phyloP scores from a whole-genome alignment of 2,329 filamentous ascomycete species.

The Colletotrichum lindemuthianum region DNA sequence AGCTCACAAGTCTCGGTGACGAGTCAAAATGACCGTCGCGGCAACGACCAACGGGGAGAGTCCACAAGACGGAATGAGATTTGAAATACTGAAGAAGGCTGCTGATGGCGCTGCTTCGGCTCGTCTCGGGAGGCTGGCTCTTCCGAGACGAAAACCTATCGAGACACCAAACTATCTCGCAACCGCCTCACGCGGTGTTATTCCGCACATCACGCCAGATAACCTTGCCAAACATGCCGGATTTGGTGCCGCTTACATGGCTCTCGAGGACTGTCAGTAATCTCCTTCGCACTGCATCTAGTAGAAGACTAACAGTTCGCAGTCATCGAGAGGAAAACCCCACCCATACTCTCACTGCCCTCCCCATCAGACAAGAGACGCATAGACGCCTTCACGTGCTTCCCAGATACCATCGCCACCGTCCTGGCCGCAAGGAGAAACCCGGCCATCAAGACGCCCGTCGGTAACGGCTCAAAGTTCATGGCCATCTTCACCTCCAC shows the following conservation, averaged over 20 bases:
- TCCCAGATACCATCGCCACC: slow-evolving; percentile 72
- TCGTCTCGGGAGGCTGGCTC: slow-evolving; percentile 73
- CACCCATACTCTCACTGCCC: slow-evolving; percentile 55
- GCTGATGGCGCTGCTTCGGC: slow-evolving; percentile 56
- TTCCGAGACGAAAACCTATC: slow-evolving; percentile 72
- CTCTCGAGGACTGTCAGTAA: slow-evolving; percentile 89
- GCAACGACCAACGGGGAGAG: slow-evolving; percentile 30
- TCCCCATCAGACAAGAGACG: slow-evolving; percentile 55
- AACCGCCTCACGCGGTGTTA: slow-evolving; percentile 81
- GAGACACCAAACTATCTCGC: slow-evolving; percentile 86
- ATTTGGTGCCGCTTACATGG: slow-evolving; percentile 79
- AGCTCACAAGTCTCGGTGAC: not conserved
- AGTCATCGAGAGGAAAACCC: slow-evolving; percentile 66
- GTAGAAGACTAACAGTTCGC: slow-evolving; percentile 1
- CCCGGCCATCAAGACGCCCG: slow-evolving; percentile 77
- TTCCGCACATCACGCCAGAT: slow-evolving; percentile 92
- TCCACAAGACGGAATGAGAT: slow-evolving; percentile 47
- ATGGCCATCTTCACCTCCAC: slow-evolving; percentile 87
- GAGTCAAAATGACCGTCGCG: slow-evolving; percentile 38
- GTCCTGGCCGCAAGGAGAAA: slow-evolving; percentile 82
- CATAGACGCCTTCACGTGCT: slow-evolving; percentile 80
- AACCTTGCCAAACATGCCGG: slow-evolving; percentile 73
- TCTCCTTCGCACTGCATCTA: not conserved
- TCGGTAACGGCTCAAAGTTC: slow-evolving; percentile 75
- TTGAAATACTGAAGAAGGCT: slow-evolving; percentile 58